A percentile compares a stretch with the other conserved stretches of the same genome.
These are phyloP conservation scores for Porpolomopsis calyptriformis DNA, from an alignment of 768 basidiomycete species.

Conservation along the genomic window DNA sequence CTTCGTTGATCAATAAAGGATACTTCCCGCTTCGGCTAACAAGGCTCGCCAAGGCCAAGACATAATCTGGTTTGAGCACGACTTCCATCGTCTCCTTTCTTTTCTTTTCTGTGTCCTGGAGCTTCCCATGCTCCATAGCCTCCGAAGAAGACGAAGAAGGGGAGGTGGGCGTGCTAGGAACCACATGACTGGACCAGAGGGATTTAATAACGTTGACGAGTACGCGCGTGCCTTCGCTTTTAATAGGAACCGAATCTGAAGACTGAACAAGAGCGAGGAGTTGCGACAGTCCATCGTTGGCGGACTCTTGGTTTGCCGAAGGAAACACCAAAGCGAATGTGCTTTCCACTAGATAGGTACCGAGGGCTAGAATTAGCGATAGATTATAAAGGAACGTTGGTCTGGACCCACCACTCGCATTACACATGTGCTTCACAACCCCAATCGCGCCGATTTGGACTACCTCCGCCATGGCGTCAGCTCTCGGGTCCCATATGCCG, in stretches of 20 bases:
- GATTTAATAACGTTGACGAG: constrained; percentile 79
- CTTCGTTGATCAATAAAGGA: constrained; percentile 82
- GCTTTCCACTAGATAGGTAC: constrained; percentile 27
- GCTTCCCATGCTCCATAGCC: constrained; percentile 16
- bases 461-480: constrained; percentile 73
- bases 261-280: constrained; percentile 68
- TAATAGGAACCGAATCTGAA: constrained; percentile 71
- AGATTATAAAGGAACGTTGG: neutral
- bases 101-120: constrained; percentile 36
- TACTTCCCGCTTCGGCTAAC: constrained; percentile 70
- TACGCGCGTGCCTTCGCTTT: constrained; percentile 84
- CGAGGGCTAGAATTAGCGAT: neutral
- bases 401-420: constrained; percentile 48
- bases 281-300: constrained; percentile 46
- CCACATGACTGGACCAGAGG: constrained; percentile 49
- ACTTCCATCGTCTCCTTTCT: constrained; percentile 43
- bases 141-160: constrained; percentile 11
- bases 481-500: constrained; percentile 56
- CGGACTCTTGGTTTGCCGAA: constrained; percentile 17
- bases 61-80: constrained; percentile 43
- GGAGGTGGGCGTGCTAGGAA: constrained; percentile 16
- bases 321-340: constrained; percentile 45
- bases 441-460: constrained; percentile 86
- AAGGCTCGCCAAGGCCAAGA: constrained; percentile 56
- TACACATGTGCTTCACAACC: constrained; percentile 81